A percentile compares a stretch with the other conserved stretches of the same genome.
These are phyloP conservation scores for Hymenoscyphus infarciens DNA, from an alignment of 2,329 filamentous ascomycete genomes.

Conservation along the genomic window DNA sequence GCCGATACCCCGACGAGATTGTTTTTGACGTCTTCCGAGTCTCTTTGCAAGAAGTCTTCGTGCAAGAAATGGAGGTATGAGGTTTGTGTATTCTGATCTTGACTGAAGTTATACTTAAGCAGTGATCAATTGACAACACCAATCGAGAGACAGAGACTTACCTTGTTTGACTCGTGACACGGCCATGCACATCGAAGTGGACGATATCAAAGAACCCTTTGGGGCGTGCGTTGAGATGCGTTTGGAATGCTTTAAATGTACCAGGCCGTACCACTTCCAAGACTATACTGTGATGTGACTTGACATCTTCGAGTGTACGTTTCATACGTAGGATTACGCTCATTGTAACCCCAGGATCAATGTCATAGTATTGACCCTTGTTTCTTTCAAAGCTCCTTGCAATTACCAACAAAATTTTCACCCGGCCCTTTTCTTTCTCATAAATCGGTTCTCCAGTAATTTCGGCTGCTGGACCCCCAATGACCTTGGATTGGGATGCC, in stretches of 20 bases:
- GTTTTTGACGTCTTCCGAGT: neutral
- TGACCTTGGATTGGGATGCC: neutral
- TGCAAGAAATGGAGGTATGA: conserved; percentile 2
- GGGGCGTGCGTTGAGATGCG: neutral
- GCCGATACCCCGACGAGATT: neutral
- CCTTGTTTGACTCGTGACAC: neutral
- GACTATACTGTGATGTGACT: neutral
- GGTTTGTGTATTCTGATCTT: neutral
- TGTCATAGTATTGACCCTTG: neutral
- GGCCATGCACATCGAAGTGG: conserved; percentile 1
- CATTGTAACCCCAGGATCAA: neutral
- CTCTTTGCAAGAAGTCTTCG: neutral
- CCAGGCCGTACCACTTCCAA: neutral
- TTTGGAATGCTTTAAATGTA: neutral
- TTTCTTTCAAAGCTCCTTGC: conserved; percentile 1
- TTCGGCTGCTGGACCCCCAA: neutral
- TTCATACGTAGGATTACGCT: conserved; percentile 2
- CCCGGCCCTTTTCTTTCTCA: conserved; percentile 1
- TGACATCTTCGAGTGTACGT: neutral
- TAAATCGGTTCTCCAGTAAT: neutral
- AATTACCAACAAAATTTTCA: conserved; percentile 1
- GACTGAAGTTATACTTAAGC: neutral
- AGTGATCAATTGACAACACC: neutral
- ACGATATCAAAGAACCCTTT: conserved; percentile 1
- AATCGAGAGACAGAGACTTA: neutral